Evolutionary conservation across 2,329 filamentous ascomycete species (phyloP), one percentile per base, ranked within the genome.

Genomic region (Aspergillus candidus): DNA sequence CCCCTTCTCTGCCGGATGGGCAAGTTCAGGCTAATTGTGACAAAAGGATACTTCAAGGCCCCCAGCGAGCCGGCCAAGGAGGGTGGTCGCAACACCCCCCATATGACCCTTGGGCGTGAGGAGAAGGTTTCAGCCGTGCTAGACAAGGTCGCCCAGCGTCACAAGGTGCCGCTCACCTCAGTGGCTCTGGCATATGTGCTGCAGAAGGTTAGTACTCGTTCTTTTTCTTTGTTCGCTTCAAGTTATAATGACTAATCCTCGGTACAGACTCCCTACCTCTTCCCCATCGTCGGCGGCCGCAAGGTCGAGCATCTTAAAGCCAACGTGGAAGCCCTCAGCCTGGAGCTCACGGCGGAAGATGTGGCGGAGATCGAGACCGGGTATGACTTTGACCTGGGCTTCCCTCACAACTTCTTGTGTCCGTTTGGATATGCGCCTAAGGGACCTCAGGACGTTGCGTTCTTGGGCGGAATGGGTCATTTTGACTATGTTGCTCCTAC

Each of bases 301-400:
- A 78, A 72, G 51, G 51, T 74, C 15, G 72, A 75, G 40, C 74
- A 79, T 36, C 53, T 78, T 4, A 57, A 71, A 40, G 68, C 68
- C 15, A 82, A 78, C 52, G 76, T 82, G 44, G 63, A 72, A 51
- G 77, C 73, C 0, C 53, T 83, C 36, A 67, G 59, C 3, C 57
- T 82, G 22, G 52, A 59, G 17, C 61, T 83, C 39, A 72, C 70
- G 0, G 64, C 72, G 0, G 70, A 76, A 6, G 76, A 83, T 41
- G 66, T 82, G 7, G 60, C 67, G 22, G 68, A 73, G 46, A 74
- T 83, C 42, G 79, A 83, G 47, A 57, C 54, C 2, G 72, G 72
- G 4, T 61, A 63, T 18, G 56, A 66, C 1, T 83, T 83, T 45
- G 73, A 81, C 10, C 30, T 71, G 10, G 79, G 79, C 0, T 82